Percentiles rank a stretch among this genome's conserved stretches.
These are phyloP conservation scores for Pythium diclinum DNA, from an alignment of 352 stramenopile species.

Conservation along the genomic window DNA sequence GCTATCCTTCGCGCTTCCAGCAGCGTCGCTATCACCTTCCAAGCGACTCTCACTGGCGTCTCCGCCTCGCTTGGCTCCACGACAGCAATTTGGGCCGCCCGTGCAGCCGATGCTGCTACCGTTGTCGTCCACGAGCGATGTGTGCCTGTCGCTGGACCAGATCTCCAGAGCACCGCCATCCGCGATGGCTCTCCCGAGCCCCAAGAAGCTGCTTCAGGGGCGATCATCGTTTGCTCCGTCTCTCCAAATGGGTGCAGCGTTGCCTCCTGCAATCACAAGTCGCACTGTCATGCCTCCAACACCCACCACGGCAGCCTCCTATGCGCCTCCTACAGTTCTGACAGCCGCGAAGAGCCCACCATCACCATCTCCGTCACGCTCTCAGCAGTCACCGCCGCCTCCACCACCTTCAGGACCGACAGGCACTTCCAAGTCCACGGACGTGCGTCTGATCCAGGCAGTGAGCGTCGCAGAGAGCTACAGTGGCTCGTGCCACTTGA, in stretches of 20 bases:
- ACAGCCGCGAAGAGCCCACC: not conserved
- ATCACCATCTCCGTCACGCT: not conserved
- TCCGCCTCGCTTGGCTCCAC: not conserved
- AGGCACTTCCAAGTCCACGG: conserved; percentile 10
- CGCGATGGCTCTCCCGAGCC: not conserved
- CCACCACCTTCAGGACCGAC: not conserved
- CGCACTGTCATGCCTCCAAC: not conserved
- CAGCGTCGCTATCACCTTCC: not conserved
- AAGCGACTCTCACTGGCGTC: not conserved
- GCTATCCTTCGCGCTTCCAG: conserved; percentile 13
- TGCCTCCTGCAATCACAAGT: not conserved
- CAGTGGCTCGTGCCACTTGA: conserved; percentile 50
- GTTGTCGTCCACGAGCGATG: conserved; percentile 6
- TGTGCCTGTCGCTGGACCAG: conserved; percentile 10
- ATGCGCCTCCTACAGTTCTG: not conserved
- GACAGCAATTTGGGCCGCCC: not conserved
- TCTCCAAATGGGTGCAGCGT: not conserved
- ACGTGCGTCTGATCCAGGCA: conserved; percentile 63
- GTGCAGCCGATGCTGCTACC: not conserved
- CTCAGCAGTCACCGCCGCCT: not conserved
- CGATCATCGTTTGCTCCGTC: conserved; percentile 5
- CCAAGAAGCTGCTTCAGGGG: conserved; percentile 9
- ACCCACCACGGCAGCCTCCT: not conserved
- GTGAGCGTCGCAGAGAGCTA: conserved; percentile 80
- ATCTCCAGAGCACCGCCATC: not conserved